Base-by-base conservation (phyloP, 768 basidiomycete species). In the Kockovaella imperatae region DNA sequence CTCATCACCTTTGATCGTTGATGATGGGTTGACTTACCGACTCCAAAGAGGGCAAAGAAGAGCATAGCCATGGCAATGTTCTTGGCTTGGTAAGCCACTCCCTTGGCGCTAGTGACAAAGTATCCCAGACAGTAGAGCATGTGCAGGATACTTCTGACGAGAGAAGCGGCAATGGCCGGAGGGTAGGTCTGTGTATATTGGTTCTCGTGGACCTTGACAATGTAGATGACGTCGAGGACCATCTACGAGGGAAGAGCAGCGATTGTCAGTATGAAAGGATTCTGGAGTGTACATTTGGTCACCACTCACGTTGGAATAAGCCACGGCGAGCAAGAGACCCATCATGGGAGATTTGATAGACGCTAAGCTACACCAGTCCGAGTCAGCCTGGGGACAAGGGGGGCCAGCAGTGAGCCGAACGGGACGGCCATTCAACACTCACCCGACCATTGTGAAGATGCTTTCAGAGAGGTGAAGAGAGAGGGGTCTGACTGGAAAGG, bases 191-290 rank as follows among this genome's bases (percentile, higher is more conserved):
- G n/a, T 29, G 28, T 38, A 34, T 45, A 29, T 26, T 36, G 14
- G 26, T 39, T 42, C 8, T 14, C 29, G 11, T 36, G 32, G 24
- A 54, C 48, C 26, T 57, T 57, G 42, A 20, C 18, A 35, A 57
- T 54, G 15, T 26, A 18, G 35, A 57, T 57, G 35, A 57, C 50
- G 34, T 57, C 49, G 29, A 57, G 34, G 36, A 57, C 50, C 39
- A 57, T 43, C 56, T 57, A 36, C 5, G 11, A 21, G 11, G n/a
- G 13, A 39, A 23, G n/a, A 21, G 5, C 30, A 35, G 6, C 3
- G 18, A 5, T 36, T 17, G 11, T 13, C 10, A 26, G 25, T 2
- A 14, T 38, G 11, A 25, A 28, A 25, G 25, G 14, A 13, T 13
- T n/a, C 23, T 23, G 21, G 14, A 42, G 25, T 18, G 29, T 3